These are phyloP conservation scores for Novymonas esmeraldas DNA, from an alignment of 208 protist species.

Conservation along the genomic window DNA sequence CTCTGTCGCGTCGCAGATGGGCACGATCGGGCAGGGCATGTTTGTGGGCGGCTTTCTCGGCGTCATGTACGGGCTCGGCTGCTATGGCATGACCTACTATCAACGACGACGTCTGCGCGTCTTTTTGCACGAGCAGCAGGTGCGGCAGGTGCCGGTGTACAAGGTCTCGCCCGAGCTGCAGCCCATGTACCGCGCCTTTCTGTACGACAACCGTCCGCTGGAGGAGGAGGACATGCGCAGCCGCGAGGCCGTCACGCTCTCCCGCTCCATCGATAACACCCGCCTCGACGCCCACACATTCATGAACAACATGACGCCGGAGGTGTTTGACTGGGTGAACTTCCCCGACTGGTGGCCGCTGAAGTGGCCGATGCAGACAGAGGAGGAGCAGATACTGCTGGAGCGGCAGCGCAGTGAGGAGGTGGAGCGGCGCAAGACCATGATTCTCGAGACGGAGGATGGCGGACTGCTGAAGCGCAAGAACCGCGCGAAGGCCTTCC, in stretches of 20 bases:
- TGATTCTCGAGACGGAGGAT: conserved; percentile 80
- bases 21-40: conserved; percentile 64
- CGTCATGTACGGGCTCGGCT: conserved; percentile 70
- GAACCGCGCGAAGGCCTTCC: conserved; percentile 65
- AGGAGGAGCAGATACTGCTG: conserved; percentile 77
- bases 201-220: conserved; percentile 82
- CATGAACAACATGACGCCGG: conserved; percentile 84
- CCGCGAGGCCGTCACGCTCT: conserved; percentile 58
- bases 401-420: conserved; percentile 82
- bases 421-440: conserved; percentile 64
- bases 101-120: conserved; percentile 58
- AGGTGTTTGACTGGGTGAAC: conserved; percentile 88
- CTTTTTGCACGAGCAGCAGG: conserved; percentile 80
- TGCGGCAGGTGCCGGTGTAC: conserved; percentile 80
- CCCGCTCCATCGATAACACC: conserved; percentile 48
- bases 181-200: conserved; percentile 80
- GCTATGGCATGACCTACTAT: conserved; percentile 81
- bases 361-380: conserved; percentile 75
- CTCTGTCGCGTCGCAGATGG: conserved; percentile 71
- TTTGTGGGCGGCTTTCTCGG: conserved; percentile 75
- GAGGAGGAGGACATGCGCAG: conserved; percentile 60
- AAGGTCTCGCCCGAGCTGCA: conserved; percentile 86
- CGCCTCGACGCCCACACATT: conserved; percentile 79
- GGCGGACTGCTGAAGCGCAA: conserved; percentile 75
- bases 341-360: conserved; percentile 92